Conservation (phyloP, 495 filamentous ascomycete genomes). For the Penicillium arizonense region DNA sequence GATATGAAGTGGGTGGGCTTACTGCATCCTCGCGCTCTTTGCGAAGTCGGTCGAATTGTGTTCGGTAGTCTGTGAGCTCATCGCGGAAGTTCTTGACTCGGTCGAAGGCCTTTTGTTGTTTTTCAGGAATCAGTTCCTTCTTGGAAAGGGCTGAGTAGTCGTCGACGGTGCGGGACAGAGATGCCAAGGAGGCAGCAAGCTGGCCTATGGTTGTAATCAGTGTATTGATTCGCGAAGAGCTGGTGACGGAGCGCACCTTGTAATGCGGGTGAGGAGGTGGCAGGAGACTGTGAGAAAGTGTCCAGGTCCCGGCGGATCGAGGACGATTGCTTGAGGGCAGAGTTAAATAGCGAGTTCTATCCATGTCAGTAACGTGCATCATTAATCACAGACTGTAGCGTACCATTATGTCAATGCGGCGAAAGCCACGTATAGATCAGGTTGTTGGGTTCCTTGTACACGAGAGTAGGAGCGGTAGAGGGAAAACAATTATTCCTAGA, state of each 20-base stretch:
- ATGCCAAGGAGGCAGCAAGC: constrained; percentile 81
- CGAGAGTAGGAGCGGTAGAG: not conserved
- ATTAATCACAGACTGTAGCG: not conserved
- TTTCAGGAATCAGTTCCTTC: constrained; percentile 80
- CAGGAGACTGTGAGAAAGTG: constrained; percentile 61
- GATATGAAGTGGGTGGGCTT: constrained; percentile 14
- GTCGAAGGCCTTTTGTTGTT: constrained; percentile 87
- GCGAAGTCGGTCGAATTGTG: constrained; percentile 74
- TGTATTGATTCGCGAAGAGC: constrained; percentile 6
- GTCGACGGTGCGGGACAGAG: constrained; percentile 87
- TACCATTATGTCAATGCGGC: constrained; percentile 21
- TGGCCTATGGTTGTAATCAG: constrained; percentile 52
- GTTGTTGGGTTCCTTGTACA: not conserved
- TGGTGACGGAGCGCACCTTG: constrained; percentile 46
- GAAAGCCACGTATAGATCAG: constrained; percentile 1
- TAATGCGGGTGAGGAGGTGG: constrained; percentile 60
- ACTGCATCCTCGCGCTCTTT: constrained; percentile 70
- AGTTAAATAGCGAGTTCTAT: constrained; percentile 92
- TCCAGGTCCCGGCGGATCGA: constrained; percentile 83
- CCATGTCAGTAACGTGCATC: not conserved
- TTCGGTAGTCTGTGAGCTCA: constrained; percentile 76
- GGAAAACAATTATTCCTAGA: not conserved
- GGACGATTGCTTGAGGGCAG: constrained; percentile 88
- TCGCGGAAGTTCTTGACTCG: constrained; percentile 80
- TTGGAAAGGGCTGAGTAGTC: constrained; percentile 85